These are phyloP conservation scores for Scheffersomyces ergatensis DNA, from an alignment of 805 yeast species.

Conservation along the genomic window DNA sequence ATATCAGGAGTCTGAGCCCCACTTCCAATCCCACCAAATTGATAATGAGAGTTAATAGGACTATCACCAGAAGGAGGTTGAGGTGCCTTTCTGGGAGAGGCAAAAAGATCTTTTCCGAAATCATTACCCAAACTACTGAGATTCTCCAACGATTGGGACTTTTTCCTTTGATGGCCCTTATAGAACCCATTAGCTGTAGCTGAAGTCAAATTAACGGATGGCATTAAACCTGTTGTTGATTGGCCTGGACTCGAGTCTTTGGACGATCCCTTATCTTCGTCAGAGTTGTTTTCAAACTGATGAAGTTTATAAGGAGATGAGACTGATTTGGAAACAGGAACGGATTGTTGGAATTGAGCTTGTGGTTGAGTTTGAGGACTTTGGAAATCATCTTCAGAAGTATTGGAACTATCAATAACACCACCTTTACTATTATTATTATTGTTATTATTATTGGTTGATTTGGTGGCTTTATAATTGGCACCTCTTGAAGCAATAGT, in stretches of 20 bases:
- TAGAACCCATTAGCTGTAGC: background rate
- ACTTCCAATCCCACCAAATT: slow-evolving; percentile 28
- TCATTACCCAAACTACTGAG: slow-evolving; percentile 8
- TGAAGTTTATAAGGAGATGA: slow-evolving; percentile 8
- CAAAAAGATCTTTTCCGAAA: slow-evolving; percentile 25
- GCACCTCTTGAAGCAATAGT: slow-evolving; percentile 9
- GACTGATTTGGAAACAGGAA: slow-evolving; percentile 2
- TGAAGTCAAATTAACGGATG: slow-evolving; percentile 32
- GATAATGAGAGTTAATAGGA: slow-evolving; percentile 25
- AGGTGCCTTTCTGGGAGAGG: slow-evolving; percentile 74
- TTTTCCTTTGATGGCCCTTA: slow-evolving; percentile 41
- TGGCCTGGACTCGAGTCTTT: background rate
- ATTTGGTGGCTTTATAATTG: slow-evolving; percentile 15
- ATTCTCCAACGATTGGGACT: slow-evolving; percentile 53
- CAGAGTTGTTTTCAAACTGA: slow-evolving; percentile 15
- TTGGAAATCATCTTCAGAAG: too few species aligned
- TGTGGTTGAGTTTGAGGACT: background rate
- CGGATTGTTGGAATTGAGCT: background rate
- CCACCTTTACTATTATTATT: background rate
- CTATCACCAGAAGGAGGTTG: slow-evolving; percentile 57
- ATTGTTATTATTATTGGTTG: slow-evolving; percentile 26
- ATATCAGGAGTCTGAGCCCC: slow-evolving; percentile 4
- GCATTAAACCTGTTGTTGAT: slow-evolving; percentile 26
- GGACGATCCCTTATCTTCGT: slow-evolving; percentile 9
- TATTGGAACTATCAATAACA: too few species aligned